Percentiles rank a stretch among this genome's conserved stretches.
These are phyloP conservation scores for Pinus tabuliformis DNA, from an alignment of 75 land plant genomes.

Conservation along the genomic window DNA sequence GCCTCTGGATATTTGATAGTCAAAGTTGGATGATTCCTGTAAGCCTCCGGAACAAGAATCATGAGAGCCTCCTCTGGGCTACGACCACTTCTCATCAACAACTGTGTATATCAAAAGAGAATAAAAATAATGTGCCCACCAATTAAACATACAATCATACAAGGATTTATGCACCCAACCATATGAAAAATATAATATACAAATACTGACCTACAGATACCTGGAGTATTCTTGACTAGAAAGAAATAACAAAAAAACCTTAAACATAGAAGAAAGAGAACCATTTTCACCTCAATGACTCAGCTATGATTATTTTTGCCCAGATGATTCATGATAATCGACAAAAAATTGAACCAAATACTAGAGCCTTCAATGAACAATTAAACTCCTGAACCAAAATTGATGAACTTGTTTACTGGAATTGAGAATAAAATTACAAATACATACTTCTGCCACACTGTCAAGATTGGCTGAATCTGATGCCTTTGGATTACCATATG, in stretches of 20 bases:
- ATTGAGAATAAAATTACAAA: not conserved
- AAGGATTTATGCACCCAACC: not conserved
- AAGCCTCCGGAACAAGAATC: constrained; percentile 99
- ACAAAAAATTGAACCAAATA: not conserved
- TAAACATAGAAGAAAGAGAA: not conserved
- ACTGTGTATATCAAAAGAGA: constrained; percentile 31
- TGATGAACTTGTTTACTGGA: not conserved
- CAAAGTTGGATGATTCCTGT: constrained; percentile 96
- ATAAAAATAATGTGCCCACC: not conserved
- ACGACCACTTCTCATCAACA: constrained; percentile 92
- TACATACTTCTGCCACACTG: constrained; percentile 89
- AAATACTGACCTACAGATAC: not conserved
- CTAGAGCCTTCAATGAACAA: not conserved
- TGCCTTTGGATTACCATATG: constrained; percentile 89
- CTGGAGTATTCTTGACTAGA: not conserved
- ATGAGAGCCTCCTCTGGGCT: constrained; percentile 89
- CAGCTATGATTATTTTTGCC: not conserved
- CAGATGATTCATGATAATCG: not conserved
- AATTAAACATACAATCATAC: not conserved
- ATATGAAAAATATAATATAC: not conserved
- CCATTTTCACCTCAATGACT: not conserved
- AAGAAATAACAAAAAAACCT: not conserved
- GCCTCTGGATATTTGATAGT: constrained; percentile 96
- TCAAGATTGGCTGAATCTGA: constrained; percentile 99
- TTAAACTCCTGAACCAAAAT: not conserved